A percentile compares a stretch with the other conserved stretches of the same genome.
phyloP scores from a whole-genome alignment of 2,329 filamentous ascomycete species.

The Tolypocladium cylindrosporum region DNA sequence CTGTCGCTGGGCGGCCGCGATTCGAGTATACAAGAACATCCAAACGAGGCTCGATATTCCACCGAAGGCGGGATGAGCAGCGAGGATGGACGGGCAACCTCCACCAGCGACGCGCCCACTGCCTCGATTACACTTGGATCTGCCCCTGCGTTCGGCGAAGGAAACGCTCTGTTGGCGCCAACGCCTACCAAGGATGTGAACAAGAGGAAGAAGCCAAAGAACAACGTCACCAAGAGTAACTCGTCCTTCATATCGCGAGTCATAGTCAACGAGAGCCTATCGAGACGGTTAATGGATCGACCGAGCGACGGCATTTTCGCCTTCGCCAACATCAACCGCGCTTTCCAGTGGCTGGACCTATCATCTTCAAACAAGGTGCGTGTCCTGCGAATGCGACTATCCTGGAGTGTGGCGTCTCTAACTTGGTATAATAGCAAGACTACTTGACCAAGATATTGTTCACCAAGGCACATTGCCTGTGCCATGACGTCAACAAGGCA shows the following conservation, averaged over 20 bases:
- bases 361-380: constrained; percentile 59
- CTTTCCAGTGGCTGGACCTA: constrained; percentile 92
- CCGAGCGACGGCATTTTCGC: constrained; percentile 72
- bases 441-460: constrained; percentile 94
- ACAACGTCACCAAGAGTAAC: constrained; percentile 96
- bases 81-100: constrained; percentile 44
- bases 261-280: constrained; percentile 74
- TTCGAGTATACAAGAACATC: constrained; percentile 50
- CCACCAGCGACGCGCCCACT: constrained; percentile 38
- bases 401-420: constrained; percentile 7
- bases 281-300: constrained; percentile 71
- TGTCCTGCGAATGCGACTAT: neutral
- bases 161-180: constrained; percentile 62
- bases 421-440: constrained; percentile 52
- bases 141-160: constrained; percentile 72
- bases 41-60: constrained; percentile 49
- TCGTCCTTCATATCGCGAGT: constrained; percentile 97
- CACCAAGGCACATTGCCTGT: constrained; percentile 89
- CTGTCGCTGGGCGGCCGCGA: constrained; percentile 32
- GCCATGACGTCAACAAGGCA: constrained; percentile 79
- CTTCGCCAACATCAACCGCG: constrained; percentile 92
- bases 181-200: constrained; percentile 58
- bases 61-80: constrained; percentile 49
- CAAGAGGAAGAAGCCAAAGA: constrained; percentile 91
- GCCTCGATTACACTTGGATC: constrained; percentile 29